Evolutionary conservation across 768 basidiomycete species (phyloP), one percentile per base, ranked within the genome.

Genomic region (Phanerochaete carnosa): DNA sequence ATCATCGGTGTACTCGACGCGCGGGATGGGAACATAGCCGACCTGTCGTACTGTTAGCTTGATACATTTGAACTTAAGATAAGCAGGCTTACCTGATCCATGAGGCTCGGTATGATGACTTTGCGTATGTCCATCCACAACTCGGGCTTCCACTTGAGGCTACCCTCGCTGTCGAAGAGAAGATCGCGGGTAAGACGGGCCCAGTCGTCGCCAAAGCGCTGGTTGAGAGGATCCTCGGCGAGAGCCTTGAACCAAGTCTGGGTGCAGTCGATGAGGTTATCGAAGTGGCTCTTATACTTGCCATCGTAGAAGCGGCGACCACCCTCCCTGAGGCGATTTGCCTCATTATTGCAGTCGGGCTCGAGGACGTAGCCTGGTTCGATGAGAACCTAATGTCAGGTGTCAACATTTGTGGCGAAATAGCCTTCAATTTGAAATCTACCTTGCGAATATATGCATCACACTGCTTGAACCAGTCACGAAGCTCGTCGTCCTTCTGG

Each of bases 1-100:
- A 55, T 93, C 88, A 73, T 96, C 94, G 35, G 90, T 89, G 76
- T 97, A 98, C 74, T 97, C 95, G 70, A 95, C 85, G 35, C 94
- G 88, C 0, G 96, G 96, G 64, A 98, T 95, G 7, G 94, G 94
- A 57, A 95, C 70, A 67, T 92, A 89, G 23, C 88, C 89, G 53
- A 89, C 78, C 85, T 90, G 28, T 2, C 26, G 35, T 11, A 23
- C 47, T 13, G 6, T 43, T 9, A 35, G 57, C 56, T 51, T 30
- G 9, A 15, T n/a, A 43, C 5, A 4, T 2, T 2, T 2, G 25
- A 23, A 11, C 1, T 1, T n/a, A 22, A n/a, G 30, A 62, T 13
- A 64, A 58, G 61, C 8, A 7, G 9, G 37, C 80, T 56, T 64
- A 94, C 87, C 76, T 89, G 80, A 37, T 89, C 80, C 66, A 95